A percentile compares a stretch with the other conserved stretches of the same genome.
Conservation (phyloP, 164 flowering plant species). For the Macadamia tetraphylla region DNA sequence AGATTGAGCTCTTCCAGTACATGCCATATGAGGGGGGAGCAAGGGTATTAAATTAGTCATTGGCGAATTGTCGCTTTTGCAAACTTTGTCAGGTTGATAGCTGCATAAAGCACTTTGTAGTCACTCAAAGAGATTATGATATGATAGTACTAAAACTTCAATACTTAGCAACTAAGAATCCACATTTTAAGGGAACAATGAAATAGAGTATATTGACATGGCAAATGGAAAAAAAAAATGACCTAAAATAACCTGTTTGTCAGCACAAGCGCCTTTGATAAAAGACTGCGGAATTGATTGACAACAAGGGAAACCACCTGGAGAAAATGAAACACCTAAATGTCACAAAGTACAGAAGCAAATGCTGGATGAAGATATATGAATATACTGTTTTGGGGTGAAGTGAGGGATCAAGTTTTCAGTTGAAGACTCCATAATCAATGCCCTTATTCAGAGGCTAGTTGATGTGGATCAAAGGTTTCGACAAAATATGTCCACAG, state of each 20-base stretch:
- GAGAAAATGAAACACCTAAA: constrained; percentile 3
- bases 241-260: constrained; percentile 64
- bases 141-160: neutral
- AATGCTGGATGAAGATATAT: neutral
- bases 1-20: neutral
- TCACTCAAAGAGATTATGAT: neutral
- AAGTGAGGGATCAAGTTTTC: neutral
- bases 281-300: constrained; percentile 69
- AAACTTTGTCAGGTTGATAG: neutral
- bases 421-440: too few species aligned
- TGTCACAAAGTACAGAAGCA: neutral
- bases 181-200: too few species aligned
- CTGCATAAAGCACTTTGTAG: neutral
- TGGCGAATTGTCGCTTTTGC: neutral
- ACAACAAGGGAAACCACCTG: constrained; percentile 77
- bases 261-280: constrained; percentile 78
- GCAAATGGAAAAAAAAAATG: neutral
- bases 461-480: too few species aligned
- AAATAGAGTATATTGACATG: too few species aligned
- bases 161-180: neutral
- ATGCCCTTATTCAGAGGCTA: too few species aligned
- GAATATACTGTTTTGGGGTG: neutral
- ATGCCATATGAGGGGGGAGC: too few species aligned
- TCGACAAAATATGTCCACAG: too few species aligned
- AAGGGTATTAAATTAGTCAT: neutral